Evolutionary conservation across 2,329 filamentous ascomycete genomes (phyloP), one percentile per base, ranked within the genome.

Genomic region (Chrysosphaeria jannelii): DNA sequence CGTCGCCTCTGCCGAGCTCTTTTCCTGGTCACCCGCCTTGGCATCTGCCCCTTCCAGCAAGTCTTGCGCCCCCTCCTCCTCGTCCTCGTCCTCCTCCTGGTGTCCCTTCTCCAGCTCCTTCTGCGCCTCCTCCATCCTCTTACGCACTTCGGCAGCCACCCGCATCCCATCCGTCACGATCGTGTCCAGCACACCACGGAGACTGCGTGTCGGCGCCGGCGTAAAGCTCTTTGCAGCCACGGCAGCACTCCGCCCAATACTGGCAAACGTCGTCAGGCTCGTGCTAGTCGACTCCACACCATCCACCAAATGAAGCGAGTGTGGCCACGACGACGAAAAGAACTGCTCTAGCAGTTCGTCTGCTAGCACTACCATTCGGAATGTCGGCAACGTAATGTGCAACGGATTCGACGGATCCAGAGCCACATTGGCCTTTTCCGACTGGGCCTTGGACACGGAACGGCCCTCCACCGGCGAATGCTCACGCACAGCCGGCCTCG

Each of bases 111-210:
- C 81, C 32, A 91, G 48, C 39, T 93, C 81, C 34, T 65, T 67
- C 43, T 91, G 79, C 3, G 81, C 81, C 40, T 97, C 85, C 31
- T 97, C 81, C 69, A 93, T 90, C 21, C 79, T 58, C 35, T 79
- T 63, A 33, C 72, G 58, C 24, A 97, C 81, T 42, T 97, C 85
- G 1, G 70, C 74, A 1, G 85, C 85, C 28, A 93, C 81, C 16
- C 81, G 68, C 66, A 93, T 91, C 20, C 85, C 85, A 39, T 97
- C 85, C 2, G 72, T 89, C 31, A 93, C 85, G 35, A 97, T 93
- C 35, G 89, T 90, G 47, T 97, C 85, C 19, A 97, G 51, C 28
- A 97, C 85, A 11, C 85, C 85, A 20, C 85, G 60, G 2, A 97
- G 55, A 12, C 85, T 76, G 32, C 79, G 70, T 24, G 53, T 21